Percentiles rank a stretch among this genome's conserved stretches.
Evolutionary conservation across 1,284 basidiomycete species (phyloP).

Genomic region (Ganoderma lucidum): DNA sequence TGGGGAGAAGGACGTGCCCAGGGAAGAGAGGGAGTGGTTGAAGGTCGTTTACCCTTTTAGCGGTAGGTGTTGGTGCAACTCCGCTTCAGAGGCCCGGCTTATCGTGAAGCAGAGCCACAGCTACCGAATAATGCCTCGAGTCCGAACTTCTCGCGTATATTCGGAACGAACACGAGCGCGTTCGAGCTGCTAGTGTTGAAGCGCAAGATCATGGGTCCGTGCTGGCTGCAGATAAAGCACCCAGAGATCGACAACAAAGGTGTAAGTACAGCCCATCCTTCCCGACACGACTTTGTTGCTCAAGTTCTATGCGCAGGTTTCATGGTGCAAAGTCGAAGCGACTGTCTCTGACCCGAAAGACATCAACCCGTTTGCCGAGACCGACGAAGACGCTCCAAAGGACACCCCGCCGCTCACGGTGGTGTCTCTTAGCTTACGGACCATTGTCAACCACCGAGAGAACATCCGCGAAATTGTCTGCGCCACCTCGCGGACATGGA

Average conservation of each 20-base stretch:
- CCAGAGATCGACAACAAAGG: conserved; percentile 79
- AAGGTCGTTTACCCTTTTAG: conserved; percentile 91
- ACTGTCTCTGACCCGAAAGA: conserved; percentile 87
- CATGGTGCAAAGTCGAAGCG: conserved; percentile 97
- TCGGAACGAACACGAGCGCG: conserved; percentile 93
- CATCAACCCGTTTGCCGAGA: conserved; percentile 84
- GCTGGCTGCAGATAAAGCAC: conserved; percentile 91
- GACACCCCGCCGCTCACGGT: conserved; percentile 92
- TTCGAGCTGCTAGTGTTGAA: conserved; percentile 97
- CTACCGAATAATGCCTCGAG: conserved; percentile 80
- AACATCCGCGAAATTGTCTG: conserved; percentile 96
- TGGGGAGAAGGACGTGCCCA: conserved; percentile 85
- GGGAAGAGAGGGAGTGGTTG: conserved; percentile 86
- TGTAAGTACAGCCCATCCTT: conserved; percentile 54
- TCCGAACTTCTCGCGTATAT: conserved; percentile 86
- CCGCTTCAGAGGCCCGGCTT: not conserved
- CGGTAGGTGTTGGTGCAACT: conserved; percentile 54
- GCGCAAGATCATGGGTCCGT: conserved; percentile 98
- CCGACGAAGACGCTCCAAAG: conserved; percentile 76
- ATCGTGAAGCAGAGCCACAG: conserved; percentile 56
- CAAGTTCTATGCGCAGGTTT: conserved; percentile 60
- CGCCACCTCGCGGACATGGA: conserved; percentile 87
- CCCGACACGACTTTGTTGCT: conserved; percentile 15
- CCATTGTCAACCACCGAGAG: conserved; percentile 93
- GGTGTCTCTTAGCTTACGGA: conserved; percentile 90